phyloP scores from a whole-genome alignment of 1,139 yeast genomes.

The Schwanniomyces etchellsii region DNA sequence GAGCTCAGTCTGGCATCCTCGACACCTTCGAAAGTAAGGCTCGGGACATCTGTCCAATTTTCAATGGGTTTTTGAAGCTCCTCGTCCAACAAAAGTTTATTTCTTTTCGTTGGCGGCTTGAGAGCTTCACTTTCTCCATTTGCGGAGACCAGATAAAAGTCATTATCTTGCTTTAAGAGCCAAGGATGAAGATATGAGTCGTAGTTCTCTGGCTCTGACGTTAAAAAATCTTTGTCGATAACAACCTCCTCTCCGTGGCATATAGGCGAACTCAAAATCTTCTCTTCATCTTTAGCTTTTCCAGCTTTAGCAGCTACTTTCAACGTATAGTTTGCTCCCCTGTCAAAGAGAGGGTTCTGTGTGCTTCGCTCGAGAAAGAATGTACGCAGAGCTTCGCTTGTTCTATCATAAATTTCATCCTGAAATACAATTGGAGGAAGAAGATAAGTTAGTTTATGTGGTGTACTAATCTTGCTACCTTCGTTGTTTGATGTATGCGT shows the following conservation, averaged over 20 bases:
- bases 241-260: slow-evolving; percentile 3
- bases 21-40: neutral
- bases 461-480: neutral
- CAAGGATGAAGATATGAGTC: slow-evolving; percentile 4
- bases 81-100: neutral
- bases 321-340: neutral
- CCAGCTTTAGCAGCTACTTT: slow-evolving; percentile 1
- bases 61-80: neutral
- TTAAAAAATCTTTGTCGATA: slow-evolving; percentile 5
- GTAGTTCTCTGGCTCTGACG: slow-evolving; percentile 4
- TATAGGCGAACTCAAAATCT: slow-evolving; percentile 4
- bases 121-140: no score
- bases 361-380: neutral
- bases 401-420: neutral
- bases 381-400: neutral
- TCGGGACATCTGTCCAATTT: neutral
- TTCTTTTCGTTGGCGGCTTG: no score
- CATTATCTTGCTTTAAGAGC: slow-evolving; percentile 3
- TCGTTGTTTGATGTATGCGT: slow-evolving; percentile 2
- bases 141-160: neutral
- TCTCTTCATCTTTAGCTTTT: neutral
- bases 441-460: slow-evolving; percentile 2
- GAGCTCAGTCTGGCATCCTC: neutral
- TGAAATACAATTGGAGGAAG: slow-evolving; percentile 4
- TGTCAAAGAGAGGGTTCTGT: neutral